These are phyloP conservation scores for Colletotrichum shisoi DNA, from an alignment of 2,329 filamentous ascomycete species.

Conservation along the genomic window DNA sequence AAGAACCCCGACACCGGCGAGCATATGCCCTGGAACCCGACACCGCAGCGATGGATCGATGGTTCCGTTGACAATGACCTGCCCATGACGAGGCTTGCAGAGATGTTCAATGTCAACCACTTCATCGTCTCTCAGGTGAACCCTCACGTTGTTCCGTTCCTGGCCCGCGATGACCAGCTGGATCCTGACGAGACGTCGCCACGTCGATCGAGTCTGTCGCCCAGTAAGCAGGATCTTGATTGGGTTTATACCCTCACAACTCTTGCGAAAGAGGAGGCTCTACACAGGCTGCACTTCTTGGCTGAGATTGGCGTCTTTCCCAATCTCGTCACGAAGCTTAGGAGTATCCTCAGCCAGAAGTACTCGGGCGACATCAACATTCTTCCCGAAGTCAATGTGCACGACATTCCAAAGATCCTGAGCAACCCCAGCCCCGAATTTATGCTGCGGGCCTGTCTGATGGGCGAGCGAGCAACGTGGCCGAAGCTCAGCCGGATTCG, in stretches of 20 bases:
- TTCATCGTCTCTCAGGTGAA: slow-evolving; percentile 98
- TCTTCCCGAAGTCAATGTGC: slow-evolving; percentile 77
- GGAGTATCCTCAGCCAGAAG: slow-evolving; percentile 84
- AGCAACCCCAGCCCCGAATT: slow-evolving; percentile 87
- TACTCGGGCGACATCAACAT: slow-evolving; percentile 98
- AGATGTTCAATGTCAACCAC: slow-evolving; percentile 98
- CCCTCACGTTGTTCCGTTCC: slow-evolving; percentile 88
- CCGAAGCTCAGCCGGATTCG: slow-evolving; percentile 84
- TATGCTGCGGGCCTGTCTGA: slow-evolving; percentile 79
- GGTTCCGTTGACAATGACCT: slow-evolving; percentile 94
- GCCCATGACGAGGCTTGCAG: slow-evolving; percentile 85
- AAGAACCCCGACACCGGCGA: slow-evolving; percentile 84
- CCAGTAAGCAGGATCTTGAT: slow-evolving; percentile 55
- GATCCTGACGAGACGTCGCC: slow-evolving; percentile 48
- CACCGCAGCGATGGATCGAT: slow-evolving; percentile 87
- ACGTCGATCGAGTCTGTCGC: slow-evolving; percentile 23
- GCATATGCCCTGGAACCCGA: slow-evolving; percentile 83
- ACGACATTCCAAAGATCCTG: slow-evolving; percentile 78
- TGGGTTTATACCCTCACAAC: slow-evolving; percentile 74
- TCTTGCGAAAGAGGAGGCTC: slow-evolving; percentile 78
- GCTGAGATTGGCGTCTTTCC: slow-evolving; percentile 83
- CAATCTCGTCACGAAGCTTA: slow-evolving; percentile 77
- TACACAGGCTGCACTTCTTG: slow-evolving; percentile 82
- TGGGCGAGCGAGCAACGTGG: slow-evolving; percentile 89
- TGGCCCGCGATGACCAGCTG: slow-evolving; percentile 74